Base-by-base conservation (phyloP, 208 protist species). In the Leptomonas pyrrhocoris region DNA sequence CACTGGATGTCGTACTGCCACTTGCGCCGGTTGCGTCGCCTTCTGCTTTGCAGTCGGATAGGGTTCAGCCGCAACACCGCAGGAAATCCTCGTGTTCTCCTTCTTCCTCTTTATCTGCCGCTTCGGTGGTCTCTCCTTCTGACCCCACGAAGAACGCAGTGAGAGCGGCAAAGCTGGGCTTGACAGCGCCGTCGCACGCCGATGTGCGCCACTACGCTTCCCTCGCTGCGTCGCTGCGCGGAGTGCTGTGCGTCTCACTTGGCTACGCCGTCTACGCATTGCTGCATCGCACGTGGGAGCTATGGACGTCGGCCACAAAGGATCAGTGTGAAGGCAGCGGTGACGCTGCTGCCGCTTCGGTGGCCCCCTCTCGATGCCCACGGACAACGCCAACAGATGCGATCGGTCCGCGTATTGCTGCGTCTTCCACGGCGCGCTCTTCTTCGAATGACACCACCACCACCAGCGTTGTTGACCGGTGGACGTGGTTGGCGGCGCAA, bases 221-320 rank as follows among this genome's bases (percentile, higher is more conserved):
- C 8, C 57, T 77, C 25, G 30, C 57, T 3, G 40, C 63, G 9
- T 45, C 72, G 13, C 38, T 77, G 45, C 72, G 72, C 27, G 63
- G 63, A 0, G 63, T 66, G 13, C 27, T 77, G 38, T 51, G 72
- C 27, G 18, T 65, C 21, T 40, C 48, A 12, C 42, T 77, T 13
- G 72, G 72, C 15, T 71, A 67, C 43, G 72, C 63, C 15, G 62
- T 71, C 27, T 51, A 77, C 38, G 57, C 38, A 28, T 23, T 48
- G 11, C 45, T 77, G 28, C 50, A 53, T 11, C 30, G 23, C 5
- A 48, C 65, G 2, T 59, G 43, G 54, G 0, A 59, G 3, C 19
- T 36, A 18, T 74, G 51, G 59, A 49, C 25, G 51, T 21, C 6
- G 7, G 6, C 34, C 18, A 16, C 6, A 28, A 19, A 8, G 55